Conservation (phyloP, 306 rosid species). For the Vicia faba region DNA sequence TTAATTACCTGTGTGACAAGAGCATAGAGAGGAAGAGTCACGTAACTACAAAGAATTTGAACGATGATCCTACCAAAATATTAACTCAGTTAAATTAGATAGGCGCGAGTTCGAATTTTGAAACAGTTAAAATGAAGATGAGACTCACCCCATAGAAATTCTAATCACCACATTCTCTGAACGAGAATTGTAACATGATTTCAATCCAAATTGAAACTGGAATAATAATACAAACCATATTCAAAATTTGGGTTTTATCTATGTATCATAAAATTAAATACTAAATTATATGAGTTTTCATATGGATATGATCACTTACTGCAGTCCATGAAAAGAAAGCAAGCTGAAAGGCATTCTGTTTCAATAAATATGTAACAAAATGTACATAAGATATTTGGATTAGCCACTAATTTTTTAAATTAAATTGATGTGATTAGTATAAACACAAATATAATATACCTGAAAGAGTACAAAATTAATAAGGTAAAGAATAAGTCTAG, state of each 20-base stretch:
- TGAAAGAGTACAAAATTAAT: conserved; percentile 88
- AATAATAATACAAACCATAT: not conserved
- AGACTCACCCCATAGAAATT: conserved; percentile 78
- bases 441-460: conserved; percentile 38
- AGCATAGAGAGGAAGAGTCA: conserved; percentile 88
- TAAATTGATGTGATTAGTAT: not conserved
- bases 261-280: not conserved
- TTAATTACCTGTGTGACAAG: conserved; percentile 79
- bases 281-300: not conserved
- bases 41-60: conserved; percentile 88
- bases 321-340: conserved; percentile 82
- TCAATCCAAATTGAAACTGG: conserved; percentile 68
- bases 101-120: too few species aligned
- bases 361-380: not conserved
- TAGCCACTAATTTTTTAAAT: not conserved
- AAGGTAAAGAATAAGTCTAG: conserved; percentile 70
- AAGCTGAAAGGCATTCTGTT: conserved; percentile 89
- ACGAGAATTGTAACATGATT: conserved; percentile 66
- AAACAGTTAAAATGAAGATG: not conserved
- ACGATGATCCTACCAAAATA: conserved; percentile 56
- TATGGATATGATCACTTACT: conserved; percentile 44
- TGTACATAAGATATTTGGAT: conserved; percentile 1
- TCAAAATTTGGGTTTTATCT: not conserved
- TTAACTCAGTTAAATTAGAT: not conserved
- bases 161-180: conserved; percentile 65